Base-by-base conservation (phyloP, 1,284 basidiomycete species). In the Austropuccinia psidii region DNA sequence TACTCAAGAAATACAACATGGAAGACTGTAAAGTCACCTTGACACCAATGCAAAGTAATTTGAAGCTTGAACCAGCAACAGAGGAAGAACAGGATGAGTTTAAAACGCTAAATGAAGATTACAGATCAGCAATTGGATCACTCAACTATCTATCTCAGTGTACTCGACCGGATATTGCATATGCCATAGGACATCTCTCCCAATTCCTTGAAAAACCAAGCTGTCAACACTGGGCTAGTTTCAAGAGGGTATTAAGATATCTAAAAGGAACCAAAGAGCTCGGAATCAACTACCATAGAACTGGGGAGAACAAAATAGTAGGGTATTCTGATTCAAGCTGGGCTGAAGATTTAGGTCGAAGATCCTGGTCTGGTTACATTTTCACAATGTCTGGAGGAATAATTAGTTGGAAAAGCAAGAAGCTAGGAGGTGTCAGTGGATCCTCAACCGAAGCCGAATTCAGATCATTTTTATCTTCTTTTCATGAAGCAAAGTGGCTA, bases 271-370 rank as follows among this genome's bases (percentile, higher is more conserved):
- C 33, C 27, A 35, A 68, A 33, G 33, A 41, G 33, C 60, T 45
- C 35, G 67, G 67, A 37, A 35, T 33, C n/a, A n/a, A n/a, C n/a
- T n/a, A n/a, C n/a, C n/a, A n/a, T n/a, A n/a, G n/a, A n/a, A n/a
- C n/a, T n/a, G n/a, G n/a, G n/a, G n/a, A n/a, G n/a, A n/a, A n/a
- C n/a, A n/a, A n/a, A n/a, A n/a, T n/a, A n/a, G n/a, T n/a, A n/a
- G n/a, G n/a, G n/a, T n/a, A n/a, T n/a, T n/a, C n/a, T 39, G 75
- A 76, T 17, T 31, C 67, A 13, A 74, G 75, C 43, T 75, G 66
- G 66, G 75, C 74, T 29, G 74, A 52, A 29, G 64, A 70, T 45
- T 47, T n/a, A 3, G 41, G 66, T 13, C 17, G 75, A 17, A 29
- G 65, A 4, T 65, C 68, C 24, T 75, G 62, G 4, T 62, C 74